These are phyloP conservation scores for Fusarium fujikuroi DNA, from an alignment of 2,329 filamentous ascomycete species.

Conservation along the genomic window DNA sequence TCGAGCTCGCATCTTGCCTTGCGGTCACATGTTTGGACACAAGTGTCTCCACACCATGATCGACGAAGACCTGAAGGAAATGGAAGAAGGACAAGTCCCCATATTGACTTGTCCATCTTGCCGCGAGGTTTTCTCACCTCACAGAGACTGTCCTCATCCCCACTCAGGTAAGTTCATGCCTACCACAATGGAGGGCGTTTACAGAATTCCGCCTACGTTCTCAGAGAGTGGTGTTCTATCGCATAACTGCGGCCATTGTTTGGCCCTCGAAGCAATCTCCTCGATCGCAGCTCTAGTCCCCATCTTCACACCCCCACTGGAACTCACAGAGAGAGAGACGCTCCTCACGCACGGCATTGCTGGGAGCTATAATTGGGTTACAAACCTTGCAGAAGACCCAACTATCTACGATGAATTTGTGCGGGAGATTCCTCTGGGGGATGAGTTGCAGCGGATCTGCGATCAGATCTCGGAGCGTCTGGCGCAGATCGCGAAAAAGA, in stretches of 20 bases:
- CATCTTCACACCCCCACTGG: background rate
- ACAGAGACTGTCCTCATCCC: background rate
- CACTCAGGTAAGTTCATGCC: slow-evolving; percentile 20
- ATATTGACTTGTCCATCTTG: slow-evolving; percentile 4
- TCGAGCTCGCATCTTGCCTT: slow-evolving; percentile 20
- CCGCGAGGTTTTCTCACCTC: background rate
- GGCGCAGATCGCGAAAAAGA: background rate
- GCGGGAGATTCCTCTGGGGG: background rate
- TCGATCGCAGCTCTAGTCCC: background rate
- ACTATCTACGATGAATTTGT: background rate
- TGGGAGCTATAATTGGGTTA: background rate
- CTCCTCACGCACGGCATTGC: background rate
- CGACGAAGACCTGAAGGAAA: background rate
- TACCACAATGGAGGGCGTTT: background rate
- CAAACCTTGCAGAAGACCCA: background rate
- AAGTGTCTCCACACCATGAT: slow-evolving; percentile 1
- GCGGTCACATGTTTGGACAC: slow-evolving; percentile 37
- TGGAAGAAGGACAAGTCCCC: background rate
- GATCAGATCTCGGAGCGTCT: background rate
- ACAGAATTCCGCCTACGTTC: background rate
- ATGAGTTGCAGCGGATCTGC: background rate
- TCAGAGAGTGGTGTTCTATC: slow-evolving; percentile 3
- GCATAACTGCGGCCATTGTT: slow-evolving; percentile 13
- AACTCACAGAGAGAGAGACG: background rate
- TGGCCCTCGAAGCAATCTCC: background rate